Conservation (phyloP, 768 basidiomycete species). For the Tremella mesenterica region DNA sequence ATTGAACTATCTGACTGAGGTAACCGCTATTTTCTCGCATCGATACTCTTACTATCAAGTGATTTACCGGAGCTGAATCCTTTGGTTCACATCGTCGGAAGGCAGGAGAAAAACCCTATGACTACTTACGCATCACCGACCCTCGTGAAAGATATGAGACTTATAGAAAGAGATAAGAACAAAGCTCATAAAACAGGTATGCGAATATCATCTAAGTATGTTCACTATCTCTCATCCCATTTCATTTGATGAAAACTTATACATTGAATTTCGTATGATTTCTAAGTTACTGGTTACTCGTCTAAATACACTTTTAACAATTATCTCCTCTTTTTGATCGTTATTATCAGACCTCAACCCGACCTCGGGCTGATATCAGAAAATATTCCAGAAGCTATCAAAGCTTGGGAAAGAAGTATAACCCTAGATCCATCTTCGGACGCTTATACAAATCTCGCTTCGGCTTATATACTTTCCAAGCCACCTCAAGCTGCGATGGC, state of each 20-base stretch:
- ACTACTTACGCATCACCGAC: too few relatives aligned
- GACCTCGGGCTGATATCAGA: conserved; percentile 15
- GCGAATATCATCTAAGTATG: conserved; percentile 37
- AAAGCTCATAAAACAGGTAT: conserved; percentile 21
- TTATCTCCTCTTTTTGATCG: not conserved
- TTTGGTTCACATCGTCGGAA: too few relatives aligned
- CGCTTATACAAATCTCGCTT: conserved; percentile 46
- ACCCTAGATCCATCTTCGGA: conserved; percentile 38
- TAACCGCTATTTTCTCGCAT: too few relatives aligned
- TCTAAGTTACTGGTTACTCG: not conserved
- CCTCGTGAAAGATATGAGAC: too few relatives aligned
- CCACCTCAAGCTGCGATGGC: conserved; percentile 45
- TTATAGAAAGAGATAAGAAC: too few relatives aligned
- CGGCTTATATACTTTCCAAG: conserved; percentile 43
- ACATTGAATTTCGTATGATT: not conserved
- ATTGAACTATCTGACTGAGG: too few relatives aligned
- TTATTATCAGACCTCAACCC: not conserved
- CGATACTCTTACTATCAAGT: too few relatives aligned
- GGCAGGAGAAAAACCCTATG: too few relatives aligned
- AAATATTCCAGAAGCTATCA: conserved; percentile 34
- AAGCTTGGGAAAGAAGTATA: conserved; percentile 38
- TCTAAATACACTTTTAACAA: not conserved
- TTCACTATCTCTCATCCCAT: not conserved
- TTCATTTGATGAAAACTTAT: not conserved
- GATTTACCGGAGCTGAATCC: too few relatives aligned